Evolutionary conservation across 2,329 filamentous ascomycete species (phyloP).

Genomic region (Monosporascus sp.): DNA sequence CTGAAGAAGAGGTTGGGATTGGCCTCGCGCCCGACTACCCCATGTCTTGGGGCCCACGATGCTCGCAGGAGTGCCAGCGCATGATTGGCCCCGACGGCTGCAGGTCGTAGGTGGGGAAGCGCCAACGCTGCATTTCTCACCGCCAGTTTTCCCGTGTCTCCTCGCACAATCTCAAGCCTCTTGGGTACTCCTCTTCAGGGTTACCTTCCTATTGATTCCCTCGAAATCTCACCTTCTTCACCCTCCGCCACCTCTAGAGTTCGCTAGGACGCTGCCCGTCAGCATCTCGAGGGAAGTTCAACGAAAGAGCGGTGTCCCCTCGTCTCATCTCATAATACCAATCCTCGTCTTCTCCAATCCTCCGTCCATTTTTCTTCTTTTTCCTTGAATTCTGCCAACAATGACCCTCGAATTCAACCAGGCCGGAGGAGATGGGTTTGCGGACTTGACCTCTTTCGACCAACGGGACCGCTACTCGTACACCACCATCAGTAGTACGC

Average conservation of each 20-base stretch:
- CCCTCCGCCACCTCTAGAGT: constrained; percentile 24
- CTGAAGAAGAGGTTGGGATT: background rate
- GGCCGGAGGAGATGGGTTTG: constrained; percentile 52
- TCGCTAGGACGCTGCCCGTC: constrained; percentile 13
- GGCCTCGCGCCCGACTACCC: background rate
- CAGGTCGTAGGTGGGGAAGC: constrained; percentile 28
- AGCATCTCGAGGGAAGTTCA: constrained; percentile 17
- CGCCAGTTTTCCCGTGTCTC: constrained; percentile 28
- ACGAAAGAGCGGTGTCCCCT: constrained; percentile 42
- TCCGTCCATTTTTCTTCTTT: constrained; percentile 28
- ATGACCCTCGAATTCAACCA: constrained; percentile 59
- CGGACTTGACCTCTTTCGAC: constrained; percentile 56
- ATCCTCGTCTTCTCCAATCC: constrained; percentile 34
- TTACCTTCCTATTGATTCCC: constrained; percentile 21
- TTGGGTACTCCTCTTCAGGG: constrained; percentile 21
- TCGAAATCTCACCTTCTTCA: constrained; percentile 28
- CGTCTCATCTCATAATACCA: constrained; percentile 42
- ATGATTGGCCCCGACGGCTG: constrained; percentile 20
- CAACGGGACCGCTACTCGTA: constrained; percentile 52
- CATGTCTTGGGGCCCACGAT: background rate
- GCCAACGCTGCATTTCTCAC: constrained; percentile 28
- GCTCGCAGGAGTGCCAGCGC: constrained; percentile 14
- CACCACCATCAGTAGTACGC: constrained; percentile 32
- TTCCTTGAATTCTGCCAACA: constrained; percentile 31
- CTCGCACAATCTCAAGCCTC: constrained; percentile 25